A percentile compares a stretch with the other conserved stretches of the same genome.
Conservation (phyloP, 1,139 yeast species). For the Yamadazyma mexicana region DNA sequence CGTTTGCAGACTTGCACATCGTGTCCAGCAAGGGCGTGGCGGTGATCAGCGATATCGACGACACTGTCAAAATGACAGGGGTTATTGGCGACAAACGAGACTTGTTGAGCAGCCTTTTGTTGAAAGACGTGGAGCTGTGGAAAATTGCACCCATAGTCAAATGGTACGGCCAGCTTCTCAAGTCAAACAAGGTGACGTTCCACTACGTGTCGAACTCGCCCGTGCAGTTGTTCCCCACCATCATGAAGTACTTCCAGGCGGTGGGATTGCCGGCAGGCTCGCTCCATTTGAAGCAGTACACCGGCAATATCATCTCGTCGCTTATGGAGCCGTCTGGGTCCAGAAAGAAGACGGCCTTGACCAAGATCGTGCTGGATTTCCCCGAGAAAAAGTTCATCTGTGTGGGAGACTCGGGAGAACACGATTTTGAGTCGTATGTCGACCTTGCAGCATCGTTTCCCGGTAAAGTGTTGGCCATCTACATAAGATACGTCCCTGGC, state of each 20-base stretch:
- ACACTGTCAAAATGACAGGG: constrained; percentile 88
- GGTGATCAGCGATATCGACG: constrained; percentile 90
- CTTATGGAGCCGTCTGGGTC: constrained; percentile 86
- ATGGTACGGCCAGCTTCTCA: constrained; percentile 57
- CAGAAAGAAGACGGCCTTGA: constrained; percentile 67
- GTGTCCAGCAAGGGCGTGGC: constrained; percentile 58
- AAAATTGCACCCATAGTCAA: constrained; percentile 68
- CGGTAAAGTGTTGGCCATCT: constrained; percentile 66
- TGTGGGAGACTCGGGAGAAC: constrained; percentile 95
- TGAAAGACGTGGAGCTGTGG: constrained; percentile 65
- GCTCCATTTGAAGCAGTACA: constrained; percentile 81
- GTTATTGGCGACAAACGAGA: constrained; percentile 85
- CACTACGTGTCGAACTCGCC: constrained; percentile 97
- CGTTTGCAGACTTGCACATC: constrained; percentile 44
- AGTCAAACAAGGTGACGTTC: constrained; percentile 49
- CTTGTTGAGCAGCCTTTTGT: constrained; percentile 72
- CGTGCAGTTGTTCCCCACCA: constrained; percentile 75
- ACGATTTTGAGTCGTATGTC: constrained; percentile 88
- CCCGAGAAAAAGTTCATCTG: constrained; percentile 76
- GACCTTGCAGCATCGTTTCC: constrained; percentile 67
- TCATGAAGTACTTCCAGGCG: constrained; percentile 56
- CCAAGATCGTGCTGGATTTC: constrained; percentile 69
- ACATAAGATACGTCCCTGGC: constrained; percentile 74
- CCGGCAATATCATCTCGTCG: constrained; percentile 76
- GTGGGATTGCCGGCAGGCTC: constrained; percentile 72